Evolutionary conservation across 805 yeast species (phyloP).

Genomic region (Candida suzukii): DNA sequence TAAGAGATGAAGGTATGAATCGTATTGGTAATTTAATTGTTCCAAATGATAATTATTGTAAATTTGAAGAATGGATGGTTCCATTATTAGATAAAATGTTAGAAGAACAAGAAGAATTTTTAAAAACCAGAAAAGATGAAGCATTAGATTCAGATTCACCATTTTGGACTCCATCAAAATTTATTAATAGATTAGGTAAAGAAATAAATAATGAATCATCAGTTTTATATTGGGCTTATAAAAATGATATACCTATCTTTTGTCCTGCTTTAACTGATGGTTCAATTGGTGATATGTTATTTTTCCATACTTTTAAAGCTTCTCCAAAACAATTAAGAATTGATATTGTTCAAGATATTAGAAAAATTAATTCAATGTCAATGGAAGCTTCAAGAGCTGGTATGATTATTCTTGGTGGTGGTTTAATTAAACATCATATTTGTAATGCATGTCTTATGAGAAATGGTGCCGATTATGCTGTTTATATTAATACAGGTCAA

Average conservation of each 20-base stretch:
- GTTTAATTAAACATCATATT: slow-evolving; percentile 92
- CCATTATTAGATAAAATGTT: slow-evolving; percentile 85
- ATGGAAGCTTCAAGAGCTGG: slow-evolving; percentile 95
- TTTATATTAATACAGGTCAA: slow-evolving; percentile 95
- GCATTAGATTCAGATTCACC: slow-evolving; percentile 59
- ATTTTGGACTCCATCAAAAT: slow-evolving; percentile 92
- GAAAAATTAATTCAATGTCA: slow-evolving; percentile 85
- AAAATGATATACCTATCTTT: slow-evolving; percentile 91
- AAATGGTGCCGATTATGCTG: slow-evolving; percentile 98
- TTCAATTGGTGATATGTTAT: slow-evolving; percentile 96
- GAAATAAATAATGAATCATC: slow-evolving; percentile 92
- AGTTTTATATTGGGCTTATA: slow-evolving; percentile 96
- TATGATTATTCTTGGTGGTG: slow-evolving; percentile 95
- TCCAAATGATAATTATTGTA: slow-evolving; percentile 96
- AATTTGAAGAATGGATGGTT: slow-evolving; percentile 97
- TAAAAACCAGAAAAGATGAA: slow-evolving; percentile 43
- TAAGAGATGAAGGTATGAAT: slow-evolving; percentile 94
- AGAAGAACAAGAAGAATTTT: slow-evolving; percentile 77
- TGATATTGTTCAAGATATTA: slow-evolving; percentile 91
- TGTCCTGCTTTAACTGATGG: slow-evolving; percentile 99
- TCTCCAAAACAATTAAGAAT: slow-evolving; percentile 84
- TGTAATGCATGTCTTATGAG: slow-evolving; percentile 98
- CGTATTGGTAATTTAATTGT: slow-evolving; percentile 95
- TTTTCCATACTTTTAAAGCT: slow-evolving; percentile 95
- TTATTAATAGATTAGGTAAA: slow-evolving; percentile 89